These are phyloP conservation scores for Agaricus subrufescens DNA, from an alignment of 768 basidiomycete species.

Conservation along the genomic window DNA sequence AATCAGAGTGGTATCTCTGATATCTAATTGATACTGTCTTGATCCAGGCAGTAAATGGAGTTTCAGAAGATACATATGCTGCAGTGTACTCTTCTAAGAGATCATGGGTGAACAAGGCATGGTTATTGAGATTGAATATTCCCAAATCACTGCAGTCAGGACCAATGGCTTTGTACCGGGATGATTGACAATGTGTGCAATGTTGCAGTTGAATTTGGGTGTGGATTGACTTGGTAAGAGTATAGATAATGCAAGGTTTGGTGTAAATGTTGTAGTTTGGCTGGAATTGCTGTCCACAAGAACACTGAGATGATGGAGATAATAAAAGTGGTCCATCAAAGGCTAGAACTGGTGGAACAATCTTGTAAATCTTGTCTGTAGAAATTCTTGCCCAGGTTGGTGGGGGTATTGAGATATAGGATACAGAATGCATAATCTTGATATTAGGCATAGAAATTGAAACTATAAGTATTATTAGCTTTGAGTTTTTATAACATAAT, in stretches of 20 bases:
- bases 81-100: slow-evolving; percentile 29
- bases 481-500: neutral
- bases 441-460: neutral
- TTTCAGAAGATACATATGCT: slow-evolving; percentile 28
- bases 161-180: slow-evolving; percentile 19
- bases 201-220: slow-evolving; percentile 13
- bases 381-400: neutral
- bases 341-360: neutral
- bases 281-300: neutral
- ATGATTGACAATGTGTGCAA: slow-evolving; percentile 11
- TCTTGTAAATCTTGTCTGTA: neutral
- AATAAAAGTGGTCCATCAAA: neutral
- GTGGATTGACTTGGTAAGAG: neutral
- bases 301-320: neutral
- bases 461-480: neutral
- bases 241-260: slow-evolving; percentile 13
- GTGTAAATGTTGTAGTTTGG: neutral
- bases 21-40: slow-evolving; percentile 18
- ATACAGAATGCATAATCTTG: neutral
- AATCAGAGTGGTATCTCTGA: neutral
- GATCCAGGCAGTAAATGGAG: slow-evolving; percentile 27
- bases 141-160: slow-evolving; percentile 23
- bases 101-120: slow-evolving; percentile 23
- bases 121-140: slow-evolving; percentile 31
- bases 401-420: neutral